phyloP scores from a whole-genome alignment of 768 basidiomycete species.

The Galerina sulciceps region DNA sequence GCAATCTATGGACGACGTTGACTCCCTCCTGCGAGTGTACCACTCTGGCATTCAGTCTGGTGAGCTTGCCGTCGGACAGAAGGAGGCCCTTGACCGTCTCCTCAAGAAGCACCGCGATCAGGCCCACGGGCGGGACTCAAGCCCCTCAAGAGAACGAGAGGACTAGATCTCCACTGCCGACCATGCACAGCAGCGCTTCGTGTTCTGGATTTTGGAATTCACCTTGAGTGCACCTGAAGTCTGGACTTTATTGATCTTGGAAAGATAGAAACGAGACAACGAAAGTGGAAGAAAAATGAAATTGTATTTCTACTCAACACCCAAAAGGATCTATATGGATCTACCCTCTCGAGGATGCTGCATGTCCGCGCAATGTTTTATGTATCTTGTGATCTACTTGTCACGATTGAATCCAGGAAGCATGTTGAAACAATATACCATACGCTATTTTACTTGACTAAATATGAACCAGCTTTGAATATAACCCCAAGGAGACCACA shows the following conservation, averaged over 20 bases:
- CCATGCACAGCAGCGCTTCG: no score
- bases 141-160: conserved; percentile 27
- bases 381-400: neutral
- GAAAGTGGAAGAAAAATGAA: conserved; percentile 1
- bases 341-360: conserved; percentile 5
- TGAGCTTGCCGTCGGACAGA: conserved; percentile 92
- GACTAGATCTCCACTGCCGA: conserved; percentile 12
- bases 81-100: conserved; percentile 86
- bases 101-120: conserved; percentile 73
- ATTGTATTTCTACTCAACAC: conserved; percentile 7
- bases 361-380: neutral
- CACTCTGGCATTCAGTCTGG: conserved; percentile 94
- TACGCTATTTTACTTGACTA: no score
- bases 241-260: neutral
- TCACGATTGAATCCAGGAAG: no score
- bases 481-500: no score
- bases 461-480: no score
- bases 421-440: no score
- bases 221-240: no score
- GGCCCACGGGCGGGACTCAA: conserved; percentile 28
- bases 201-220: no score
- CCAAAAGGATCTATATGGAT: conserved; percentile 15
- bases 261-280: neutral
- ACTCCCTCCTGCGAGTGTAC: conserved; percentile 93
- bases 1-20: conserved; percentile 99